phyloP scores from a whole-genome alignment of 2,329 filamentous ascomycete genomes.

The Pseudogymnoascus sp. region DNA sequence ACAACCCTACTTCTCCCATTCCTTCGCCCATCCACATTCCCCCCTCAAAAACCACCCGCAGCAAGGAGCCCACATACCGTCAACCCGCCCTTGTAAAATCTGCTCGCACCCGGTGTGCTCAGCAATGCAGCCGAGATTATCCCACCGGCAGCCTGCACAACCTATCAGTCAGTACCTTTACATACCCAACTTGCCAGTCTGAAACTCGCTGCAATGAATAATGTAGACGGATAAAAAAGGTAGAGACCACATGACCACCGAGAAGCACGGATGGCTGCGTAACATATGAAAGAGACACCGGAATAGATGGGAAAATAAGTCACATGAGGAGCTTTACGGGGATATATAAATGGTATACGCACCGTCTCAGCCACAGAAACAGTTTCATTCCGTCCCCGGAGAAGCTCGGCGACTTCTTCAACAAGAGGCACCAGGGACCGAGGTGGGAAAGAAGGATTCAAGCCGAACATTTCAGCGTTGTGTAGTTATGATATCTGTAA shows the following conservation, averaged over 20 bases:
- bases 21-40: not conserved
- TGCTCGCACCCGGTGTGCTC: conserved; percentile 47
- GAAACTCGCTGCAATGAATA: not conserved
- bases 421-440: conserved; percentile 16
- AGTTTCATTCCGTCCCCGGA: conserved; percentile 46
- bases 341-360: conserved; percentile 17
- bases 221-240: not conserved
- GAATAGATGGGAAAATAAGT: not conserved
- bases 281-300: not conserved
- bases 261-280: not conserved
- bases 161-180: not conserved
- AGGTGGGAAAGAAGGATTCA: not conserved
- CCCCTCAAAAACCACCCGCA: not conserved
- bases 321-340: not conserved
- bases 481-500: not conserved
- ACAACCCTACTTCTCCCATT: not conserved
- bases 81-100: conserved; percentile 52
- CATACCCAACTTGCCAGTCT: not conserved
- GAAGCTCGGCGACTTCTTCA: conserved; percentile 40
- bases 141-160: conserved; percentile 48
- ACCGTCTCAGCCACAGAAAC: conserved; percentile 54
- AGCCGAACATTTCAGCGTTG: not conserved
- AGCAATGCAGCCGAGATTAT: conserved; percentile 51
- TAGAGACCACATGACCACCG: not conserved
- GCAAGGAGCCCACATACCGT: conserved; percentile 31